phyloP scores from a whole-genome alignment of 495 filamentous ascomycete genomes.

The Talaromyces ruber region DNA sequence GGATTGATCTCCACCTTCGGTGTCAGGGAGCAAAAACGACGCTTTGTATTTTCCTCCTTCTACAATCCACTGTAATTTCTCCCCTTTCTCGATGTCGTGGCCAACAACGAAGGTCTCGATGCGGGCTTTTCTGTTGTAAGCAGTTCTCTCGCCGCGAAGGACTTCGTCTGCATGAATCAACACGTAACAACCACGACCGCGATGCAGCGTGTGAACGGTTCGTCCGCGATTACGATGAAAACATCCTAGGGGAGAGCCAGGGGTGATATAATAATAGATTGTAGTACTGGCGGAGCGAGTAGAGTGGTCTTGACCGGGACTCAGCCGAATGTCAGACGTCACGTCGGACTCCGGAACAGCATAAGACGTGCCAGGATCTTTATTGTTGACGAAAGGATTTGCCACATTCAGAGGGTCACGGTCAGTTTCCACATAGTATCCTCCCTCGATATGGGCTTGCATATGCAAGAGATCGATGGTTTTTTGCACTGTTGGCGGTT shows the following conservation, averaged over 20 bases:
- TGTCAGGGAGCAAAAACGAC: conserved; percentile 45
- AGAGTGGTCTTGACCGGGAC: conserved; percentile 18
- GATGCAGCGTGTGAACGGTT: conserved; percentile 54
- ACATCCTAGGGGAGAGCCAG: conserved; percentile 39
- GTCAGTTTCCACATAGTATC: conserved; percentile 58
- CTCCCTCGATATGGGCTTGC: conserved; percentile 51
- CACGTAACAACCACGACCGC: conserved; percentile 52
- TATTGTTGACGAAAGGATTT: conserved; percentile 34
- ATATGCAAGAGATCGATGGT: conserved; percentile 38
- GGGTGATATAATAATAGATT: conserved; percentile 58
- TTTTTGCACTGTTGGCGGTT: conserved; percentile 23
- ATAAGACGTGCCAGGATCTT: conserved; percentile 2
- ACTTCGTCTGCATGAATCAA: conserved; percentile 46
- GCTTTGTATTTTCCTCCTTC: conserved; percentile 58
- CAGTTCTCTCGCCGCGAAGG: conserved; percentile 3
- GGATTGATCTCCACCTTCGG: conserved; percentile 21
- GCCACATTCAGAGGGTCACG: conserved; percentile 38
- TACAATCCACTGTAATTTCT: conserved; percentile 60
- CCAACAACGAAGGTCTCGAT: conserved; percentile 59
- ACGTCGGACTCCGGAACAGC: conserved; percentile 8
- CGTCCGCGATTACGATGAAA: conserved; percentile 54
- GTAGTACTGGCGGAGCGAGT: conserved; percentile 39
- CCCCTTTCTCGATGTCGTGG: conserved; percentile 41
- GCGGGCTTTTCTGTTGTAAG: conserved; percentile 21
- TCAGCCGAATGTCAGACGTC: conserved; percentile 4